Evolutionary conservation across 768 basidiomycete genomes (phyloP).

Genomic region (Boletus fagicola): DNA sequence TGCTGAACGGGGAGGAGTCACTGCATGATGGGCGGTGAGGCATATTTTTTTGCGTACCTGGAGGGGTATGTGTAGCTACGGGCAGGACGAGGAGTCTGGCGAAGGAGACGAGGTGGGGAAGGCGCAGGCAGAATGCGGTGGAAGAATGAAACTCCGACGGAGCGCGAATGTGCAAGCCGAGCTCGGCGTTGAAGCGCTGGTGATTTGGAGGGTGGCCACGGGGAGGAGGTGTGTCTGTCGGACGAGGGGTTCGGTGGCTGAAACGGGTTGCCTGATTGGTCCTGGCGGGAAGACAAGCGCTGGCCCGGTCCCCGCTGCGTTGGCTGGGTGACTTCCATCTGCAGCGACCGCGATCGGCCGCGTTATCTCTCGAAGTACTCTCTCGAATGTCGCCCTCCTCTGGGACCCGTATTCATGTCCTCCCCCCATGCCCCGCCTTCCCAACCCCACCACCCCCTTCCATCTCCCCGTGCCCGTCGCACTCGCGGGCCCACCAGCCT

Average conservation of each 20-base stretch:
- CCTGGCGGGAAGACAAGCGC: conserved; percentile 3
- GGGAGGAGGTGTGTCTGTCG: not conserved
- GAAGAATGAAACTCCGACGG: conserved; percentile 36
- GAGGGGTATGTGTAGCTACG: conserved; percentile 18
- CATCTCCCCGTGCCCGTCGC: conserved; percentile 45
- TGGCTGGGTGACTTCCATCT: conserved; percentile 11
- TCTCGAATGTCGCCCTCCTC: conserved; percentile 3
- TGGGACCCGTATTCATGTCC: not conserved
- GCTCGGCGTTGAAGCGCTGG: not conserved
- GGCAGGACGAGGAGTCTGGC: conserved; percentile 26
- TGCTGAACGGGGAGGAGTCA: conserved; percentile 6
- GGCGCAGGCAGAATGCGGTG: conserved; percentile 33
- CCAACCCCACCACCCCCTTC: not conserved
- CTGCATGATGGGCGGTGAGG: not conserved
- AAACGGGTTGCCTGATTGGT: conserved; percentile 12
- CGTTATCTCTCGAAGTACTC: too few species aligned
- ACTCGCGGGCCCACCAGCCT: conserved; percentile 26
- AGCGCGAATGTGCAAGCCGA: conserved; percentile 32
- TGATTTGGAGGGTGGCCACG: not conserved
- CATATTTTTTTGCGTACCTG: conserved; percentile 29
- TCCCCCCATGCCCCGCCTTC: conserved; percentile 7
- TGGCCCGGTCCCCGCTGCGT: too few species aligned
- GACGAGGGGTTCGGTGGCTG: conserved; percentile 8
- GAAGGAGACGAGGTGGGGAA: conserved; percentile 37
- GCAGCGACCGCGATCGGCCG: not conserved